Evolutionary conservation across 1,284 basidiomycete species (phyloP).

Genomic region (Inonotus hispidus): DNA sequence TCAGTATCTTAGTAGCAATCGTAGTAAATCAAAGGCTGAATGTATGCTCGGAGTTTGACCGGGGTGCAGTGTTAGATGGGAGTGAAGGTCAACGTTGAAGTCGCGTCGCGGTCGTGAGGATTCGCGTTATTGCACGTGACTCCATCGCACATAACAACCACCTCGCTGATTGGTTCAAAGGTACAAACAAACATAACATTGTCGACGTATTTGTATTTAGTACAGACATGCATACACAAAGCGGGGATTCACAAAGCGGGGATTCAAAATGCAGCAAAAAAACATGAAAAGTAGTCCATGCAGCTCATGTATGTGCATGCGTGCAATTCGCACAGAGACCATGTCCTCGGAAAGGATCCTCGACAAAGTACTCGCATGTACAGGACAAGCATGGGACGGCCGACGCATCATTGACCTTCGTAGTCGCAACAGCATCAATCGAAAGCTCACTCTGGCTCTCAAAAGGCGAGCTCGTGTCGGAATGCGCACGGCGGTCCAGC

Average conservation of each 20-base stretch:
- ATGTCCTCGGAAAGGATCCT: slow-evolving; percentile 16
- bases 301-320: slow-evolving; percentile 12
- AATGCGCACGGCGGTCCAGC: slow-evolving; percentile 4
- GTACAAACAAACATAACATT: neutral
- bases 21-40: neutral
- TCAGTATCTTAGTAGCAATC: no score
- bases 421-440: slow-evolving; percentile 10
- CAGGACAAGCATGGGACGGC: neutral
- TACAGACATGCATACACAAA: no score
- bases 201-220: neutral
- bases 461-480: slow-evolving; percentile 16
- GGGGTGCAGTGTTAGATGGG: neutral
- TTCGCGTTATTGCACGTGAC: neutral
- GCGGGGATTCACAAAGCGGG: neutral
- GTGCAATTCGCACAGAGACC: slow-evolving; percentile 14
- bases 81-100: neutral
- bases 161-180: neutral
- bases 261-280: neutral
- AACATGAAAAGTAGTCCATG: neutral
- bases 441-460: slow-evolving; percentile 17
- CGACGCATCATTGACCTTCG: neutral
- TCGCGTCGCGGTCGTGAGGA: slow-evolving; percentile 1
- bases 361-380: slow-evolving; percentile 13
- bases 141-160: neutral
- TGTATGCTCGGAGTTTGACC: neutral